Evolutionary conservation across 306 rosid species (phyloP).

Genomic region (Dicorynia guianensis): DNA sequence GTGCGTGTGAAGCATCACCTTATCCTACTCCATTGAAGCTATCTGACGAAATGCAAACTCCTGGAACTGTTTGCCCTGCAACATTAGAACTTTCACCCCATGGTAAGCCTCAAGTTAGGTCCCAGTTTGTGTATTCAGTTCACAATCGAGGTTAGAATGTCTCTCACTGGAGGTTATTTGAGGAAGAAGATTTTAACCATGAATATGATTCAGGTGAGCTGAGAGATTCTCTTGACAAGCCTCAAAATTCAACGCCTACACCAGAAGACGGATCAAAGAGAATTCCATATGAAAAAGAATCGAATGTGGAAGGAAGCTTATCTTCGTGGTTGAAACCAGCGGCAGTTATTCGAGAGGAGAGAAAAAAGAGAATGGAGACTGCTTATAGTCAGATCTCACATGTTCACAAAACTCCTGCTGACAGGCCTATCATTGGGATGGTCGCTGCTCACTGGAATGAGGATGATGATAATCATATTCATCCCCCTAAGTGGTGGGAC

Average conservation of each 20-base stretch:
- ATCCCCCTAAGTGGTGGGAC: slow-evolving; percentile 89
- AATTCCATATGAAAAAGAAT: slow-evolving; percentile 48
- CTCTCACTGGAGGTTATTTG: slow-evolving; percentile 48
- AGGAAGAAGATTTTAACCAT: slow-evolving; percentile 52
- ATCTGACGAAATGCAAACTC: slow-evolving; percentile 83
- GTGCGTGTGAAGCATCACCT: slow-evolving; percentile 55
- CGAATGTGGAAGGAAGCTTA: slow-evolving; percentile 69
- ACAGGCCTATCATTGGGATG: slow-evolving; percentile 87
- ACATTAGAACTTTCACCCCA: slow-evolving; percentile 47
- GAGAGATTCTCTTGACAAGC: slow-evolving; percentile 52
- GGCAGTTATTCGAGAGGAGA: slow-evolving; percentile 50
- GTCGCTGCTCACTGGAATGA: slow-evolving; percentile 92
- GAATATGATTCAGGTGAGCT: slow-evolving; percentile 51
- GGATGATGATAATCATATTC: slow-evolving; percentile 60
- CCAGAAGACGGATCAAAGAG: slow-evolving; percentile 48
- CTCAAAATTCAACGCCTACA: slow-evolving; percentile 48
- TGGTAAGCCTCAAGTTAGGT: slow-evolving; percentile 61
- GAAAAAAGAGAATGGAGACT: slow-evolving; percentile 46
- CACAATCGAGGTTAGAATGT: slow-evolving; percentile 48
- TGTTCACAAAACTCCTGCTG: slow-evolving; percentile 62
- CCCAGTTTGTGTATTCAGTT: slow-evolving; percentile 64
- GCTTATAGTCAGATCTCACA: slow-evolving; percentile 35
- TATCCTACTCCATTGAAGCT: slow-evolving; percentile 80
- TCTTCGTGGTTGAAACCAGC: slow-evolving; percentile 82
- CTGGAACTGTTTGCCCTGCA: slow-evolving; percentile 75